phyloP scores from a whole-genome alignment of 2,329 filamentous ascomycete genomes.

The Coleophoma eucalyptorum region DNA sequence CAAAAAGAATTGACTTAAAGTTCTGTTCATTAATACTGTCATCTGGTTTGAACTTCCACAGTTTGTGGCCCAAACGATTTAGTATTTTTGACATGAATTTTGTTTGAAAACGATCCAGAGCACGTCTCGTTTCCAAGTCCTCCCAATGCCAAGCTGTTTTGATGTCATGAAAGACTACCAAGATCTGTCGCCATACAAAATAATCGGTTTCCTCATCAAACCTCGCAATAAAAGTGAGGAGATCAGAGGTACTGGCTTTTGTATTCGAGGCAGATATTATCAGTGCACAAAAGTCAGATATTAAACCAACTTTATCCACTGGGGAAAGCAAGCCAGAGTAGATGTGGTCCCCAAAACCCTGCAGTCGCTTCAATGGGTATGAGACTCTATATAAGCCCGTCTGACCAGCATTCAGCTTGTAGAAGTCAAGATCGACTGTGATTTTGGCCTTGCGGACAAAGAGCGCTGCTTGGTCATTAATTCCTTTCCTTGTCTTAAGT shows the following conservation, averaged over 20 bases:
- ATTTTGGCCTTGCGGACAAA: constrained; percentile 47
- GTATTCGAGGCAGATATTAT: constrained; percentile 35
- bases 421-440: constrained; percentile 57
- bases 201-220: constrained; percentile 5
- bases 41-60: constrained; percentile 5
- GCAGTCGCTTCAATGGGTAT: constrained; percentile 58
- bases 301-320: constrained; percentile 67
- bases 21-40: constrained; percentile 5
- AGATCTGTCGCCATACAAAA: constrained; percentile 10
- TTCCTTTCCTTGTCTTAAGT: constrained; percentile 58
- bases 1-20: constrained; percentile 8
- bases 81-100: background rate
- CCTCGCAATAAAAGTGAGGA: constrained; percentile 2
- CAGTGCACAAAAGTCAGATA: constrained; percentile 63
- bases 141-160: constrained; percentile 7
- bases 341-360: constrained; percentile 56
- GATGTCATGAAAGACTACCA: constrained; percentile 4
- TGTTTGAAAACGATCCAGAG: constrained; percentile 4
- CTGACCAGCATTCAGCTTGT: constrained; percentile 68
- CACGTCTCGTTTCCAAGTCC: background rate
- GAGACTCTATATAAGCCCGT: constrained; percentile 65
- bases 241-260: constrained; percentile 2
- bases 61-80: background rate
- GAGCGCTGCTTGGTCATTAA: constrained; percentile 2
- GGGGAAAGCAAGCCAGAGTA: constrained; percentile 52